Conservation (phyloP, 2,329 filamentous ascomycete species). For the Pyricularia sp. region DNA sequence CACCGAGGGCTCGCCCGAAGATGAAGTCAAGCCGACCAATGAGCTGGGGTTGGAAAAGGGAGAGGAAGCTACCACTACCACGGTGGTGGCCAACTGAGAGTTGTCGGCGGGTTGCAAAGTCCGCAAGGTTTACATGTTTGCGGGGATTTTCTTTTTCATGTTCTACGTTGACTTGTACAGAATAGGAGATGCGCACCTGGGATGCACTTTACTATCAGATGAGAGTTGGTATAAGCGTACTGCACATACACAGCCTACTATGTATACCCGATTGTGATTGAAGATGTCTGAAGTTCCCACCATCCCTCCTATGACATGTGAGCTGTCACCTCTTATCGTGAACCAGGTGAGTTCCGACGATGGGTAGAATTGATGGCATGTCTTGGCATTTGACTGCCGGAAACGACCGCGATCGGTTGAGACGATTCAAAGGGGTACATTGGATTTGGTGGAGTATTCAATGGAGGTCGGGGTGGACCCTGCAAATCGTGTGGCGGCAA, state of each 20-base stretch:
- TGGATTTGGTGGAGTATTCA: background rate
- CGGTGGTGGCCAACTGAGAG: background rate
- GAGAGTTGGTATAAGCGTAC: background rate
- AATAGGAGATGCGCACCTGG: background rate
- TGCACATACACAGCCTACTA: background rate
- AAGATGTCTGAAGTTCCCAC: background rate
- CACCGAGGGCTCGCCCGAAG: background rate
- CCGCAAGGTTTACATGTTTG: background rate
- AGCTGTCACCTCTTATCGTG: background rate
- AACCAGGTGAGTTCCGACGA: background rate
- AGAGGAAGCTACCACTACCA: background rate
- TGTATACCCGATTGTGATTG: background rate
- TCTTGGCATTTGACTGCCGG: background rate
- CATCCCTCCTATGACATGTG: background rate
- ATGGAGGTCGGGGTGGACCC: background rate
- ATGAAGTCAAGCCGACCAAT: background rate
- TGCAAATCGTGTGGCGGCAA: background rate
- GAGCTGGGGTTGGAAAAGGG: background rate
- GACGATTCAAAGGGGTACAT: background rate
- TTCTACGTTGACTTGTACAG: background rate
- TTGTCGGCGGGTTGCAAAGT: background rate
- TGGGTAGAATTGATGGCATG: background rate
- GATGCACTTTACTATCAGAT: background rate
- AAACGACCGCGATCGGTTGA: background rate
- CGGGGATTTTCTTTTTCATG: background rate